Evolutionary conservation across 305 asterid genomes (phyloP).

Genomic region (Andrographis paniculata): DNA sequence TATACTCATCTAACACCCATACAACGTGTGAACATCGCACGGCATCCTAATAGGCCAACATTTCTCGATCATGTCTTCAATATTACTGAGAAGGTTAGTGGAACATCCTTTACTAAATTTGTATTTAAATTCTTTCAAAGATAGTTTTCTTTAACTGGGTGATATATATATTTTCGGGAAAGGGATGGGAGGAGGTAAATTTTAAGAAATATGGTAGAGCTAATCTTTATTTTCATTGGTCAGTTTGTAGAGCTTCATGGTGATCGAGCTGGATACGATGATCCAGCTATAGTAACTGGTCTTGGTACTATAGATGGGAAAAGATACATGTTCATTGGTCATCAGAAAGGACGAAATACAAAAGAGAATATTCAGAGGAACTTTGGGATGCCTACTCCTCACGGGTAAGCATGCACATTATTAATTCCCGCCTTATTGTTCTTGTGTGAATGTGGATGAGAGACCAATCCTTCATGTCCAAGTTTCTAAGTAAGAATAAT

Average conservation of each 20-base stretch:
- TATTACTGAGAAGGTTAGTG: constrained; percentile 75
- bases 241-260: constrained; percentile 99
- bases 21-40: constrained; percentile 85
- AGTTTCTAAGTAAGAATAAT: constrained; percentile 5
- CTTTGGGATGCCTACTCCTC: constrained; percentile 99
- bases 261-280: constrained; percentile 96
- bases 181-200: neutral
- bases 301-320: constrained; percentile 86
- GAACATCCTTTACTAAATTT: constrained; percentile 10
- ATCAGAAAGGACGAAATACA: constrained; percentile 92
- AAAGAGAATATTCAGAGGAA: constrained; percentile 90
- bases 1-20: constrained; percentile 80
- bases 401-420: constrained; percentile 55
- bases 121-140: neutral
- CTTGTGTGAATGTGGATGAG: constrained; percentile 12
- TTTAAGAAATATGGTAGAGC: neutral
- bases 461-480: constrained; percentile 1
- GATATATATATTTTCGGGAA: neutral
- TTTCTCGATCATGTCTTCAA: constrained; percentile 91
- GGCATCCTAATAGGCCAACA: constrained; percentile 98
- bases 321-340: constrained; percentile 95
- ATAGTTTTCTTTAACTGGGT: neutral
- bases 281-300: constrained; percentile 95
- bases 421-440: constrained; percentile 5
- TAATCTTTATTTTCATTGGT: constrained; percentile 14